Conservation (phyloP, 805 yeast genomes). For the Candida hispaniensis region DNA sequence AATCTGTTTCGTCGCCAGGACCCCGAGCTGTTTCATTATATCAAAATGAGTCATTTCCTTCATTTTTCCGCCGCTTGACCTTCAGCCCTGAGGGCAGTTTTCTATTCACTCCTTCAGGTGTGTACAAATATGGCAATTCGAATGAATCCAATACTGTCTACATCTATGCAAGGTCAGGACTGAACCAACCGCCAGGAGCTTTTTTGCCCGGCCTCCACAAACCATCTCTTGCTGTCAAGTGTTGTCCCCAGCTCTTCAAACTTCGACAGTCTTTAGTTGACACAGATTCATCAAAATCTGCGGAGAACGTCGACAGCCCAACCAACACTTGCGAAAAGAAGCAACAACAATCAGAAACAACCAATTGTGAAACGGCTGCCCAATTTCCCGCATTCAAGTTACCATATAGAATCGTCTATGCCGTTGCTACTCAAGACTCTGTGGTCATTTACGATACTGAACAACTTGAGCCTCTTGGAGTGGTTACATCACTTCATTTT, state of each 20-base stretch:
- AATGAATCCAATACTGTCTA: slow-evolving; percentile 56
- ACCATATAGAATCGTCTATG: slow-evolving; percentile 76
- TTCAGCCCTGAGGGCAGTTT: slow-evolving; percentile 88
- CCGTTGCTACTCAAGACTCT: slow-evolving; percentile 85
- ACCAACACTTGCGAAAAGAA: neutral
- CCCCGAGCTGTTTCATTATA: slow-evolving; percentile 9
- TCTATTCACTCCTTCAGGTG: slow-evolving; percentile 69
- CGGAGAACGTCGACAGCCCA: neutral
- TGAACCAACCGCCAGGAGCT: slow-evolving; percentile 61
- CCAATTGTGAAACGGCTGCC: slow-evolving; percentile 1
- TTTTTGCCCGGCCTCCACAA: slow-evolving; percentile 68
- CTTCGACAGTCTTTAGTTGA: slow-evolving; percentile 21
- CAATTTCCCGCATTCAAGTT: slow-evolving; percentile 38
- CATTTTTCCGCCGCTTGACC: slow-evolving; percentile 76
- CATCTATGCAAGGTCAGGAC: slow-evolving; percentile 61
- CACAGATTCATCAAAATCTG: slow-evolving; percentile 5
- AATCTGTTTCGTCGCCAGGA: slow-evolving; percentile 32
- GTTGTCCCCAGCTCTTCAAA: slow-evolving; percentile 57
- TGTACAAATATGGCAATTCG: slow-evolving; percentile 33
- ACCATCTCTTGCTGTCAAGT: slow-evolving; percentile 75
- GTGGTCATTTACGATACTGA: slow-evolving; percentile 77
- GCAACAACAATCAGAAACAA: slow-evolving; percentile 1
- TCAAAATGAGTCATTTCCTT: slow-evolving; percentile 78
- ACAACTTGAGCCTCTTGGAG: slow-evolving; percentile 53
- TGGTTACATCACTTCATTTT: slow-evolving; percentile 72